These are phyloP conservation scores for Penicillium simplicissimum DNA, from an alignment of 495 filamentous ascomycete genomes.

Conservation along the genomic window DNA sequence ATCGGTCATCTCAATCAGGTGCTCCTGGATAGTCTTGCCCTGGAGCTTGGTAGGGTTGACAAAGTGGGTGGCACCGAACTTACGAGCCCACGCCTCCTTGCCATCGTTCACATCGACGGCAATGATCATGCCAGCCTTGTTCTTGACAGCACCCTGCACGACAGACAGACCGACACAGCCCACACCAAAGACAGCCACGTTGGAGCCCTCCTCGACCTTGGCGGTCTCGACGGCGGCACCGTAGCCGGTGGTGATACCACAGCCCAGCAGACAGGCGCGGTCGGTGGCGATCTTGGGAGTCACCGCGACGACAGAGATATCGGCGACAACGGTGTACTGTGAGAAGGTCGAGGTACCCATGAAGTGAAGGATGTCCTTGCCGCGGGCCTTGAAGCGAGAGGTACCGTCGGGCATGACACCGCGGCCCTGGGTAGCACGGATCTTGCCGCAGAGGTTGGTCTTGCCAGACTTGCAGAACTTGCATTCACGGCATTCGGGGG, in stretches of 20 bases:
- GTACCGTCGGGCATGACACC: constrained; percentile 99
- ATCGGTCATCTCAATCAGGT: constrained; percentile 97
- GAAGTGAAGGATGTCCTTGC: constrained; percentile 93
- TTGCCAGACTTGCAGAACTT: constrained; percentile 99
- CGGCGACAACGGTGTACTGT: constrained; percentile 97
- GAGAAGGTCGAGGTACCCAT: constrained; percentile 99
- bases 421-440: constrained; percentile 91
- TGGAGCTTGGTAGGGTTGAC: constrained; percentile 86
- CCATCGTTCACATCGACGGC: constrained; percentile 90
- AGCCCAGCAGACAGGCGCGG: constrained; percentile 91
- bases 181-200: constrained; percentile 91
- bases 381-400: constrained; percentile 90
- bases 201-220: constrained; percentile 83
- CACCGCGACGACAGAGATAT: constrained; percentile 96
- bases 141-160: constrained; percentile 90
- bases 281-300: constrained; percentile 92
- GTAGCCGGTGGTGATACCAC: constrained; percentile 98
- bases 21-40: constrained; percentile 77
- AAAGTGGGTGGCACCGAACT: constrained; percentile 96
- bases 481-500: constrained; percentile 94
- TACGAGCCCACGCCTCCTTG: constrained; percentile 89
- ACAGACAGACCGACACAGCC: constrained; percentile 95
- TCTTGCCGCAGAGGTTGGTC: constrained; percentile 99
- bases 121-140: constrained; percentile 86
- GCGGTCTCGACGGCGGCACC: constrained; percentile 93